Evolutionary conservation across 345 rosid species (phyloP), one percentile per base, ranked within the genome.

Genomic region (Eucalyptus pauciflora): DNA sequence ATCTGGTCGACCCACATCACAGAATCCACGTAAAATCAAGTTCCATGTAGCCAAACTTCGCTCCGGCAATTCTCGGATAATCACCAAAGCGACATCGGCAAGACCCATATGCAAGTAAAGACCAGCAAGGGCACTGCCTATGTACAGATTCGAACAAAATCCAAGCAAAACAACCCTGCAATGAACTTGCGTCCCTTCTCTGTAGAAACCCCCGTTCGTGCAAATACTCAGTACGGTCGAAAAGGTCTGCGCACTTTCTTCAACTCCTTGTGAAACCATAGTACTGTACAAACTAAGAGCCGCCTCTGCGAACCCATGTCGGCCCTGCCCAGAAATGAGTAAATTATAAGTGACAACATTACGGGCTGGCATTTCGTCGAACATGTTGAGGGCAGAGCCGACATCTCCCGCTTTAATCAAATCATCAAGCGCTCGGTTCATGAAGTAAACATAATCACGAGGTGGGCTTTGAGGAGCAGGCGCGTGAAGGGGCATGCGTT

Each of bases 141-240:
- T 81, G 27, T 91, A 94, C 91, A 93, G 24, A 96, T 94, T 96
- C 90, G 89, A 94, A 80, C 51, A 91, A 88, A 93, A 92, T 90
- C 97, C 98, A 12, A 94, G 94, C 33, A 86, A 91, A 86, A 96
- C 54, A 90, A 93, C 95, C 90, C 99, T 95, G 88, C 98, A 92
- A 76, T 95, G 98, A 90, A 93, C 94, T 88, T 95, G 98, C 90
- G 89, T 90, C 69, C 97, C 98, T 92, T 94, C 96, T 88, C 86
- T 87, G 49, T 37, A 86, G 58, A 95, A 92, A 87, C 90, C 91
- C 13, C 81, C 91, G 60, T 90, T 87, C 45, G 91, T 89, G 93
- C 98, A 96, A 71, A 94, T 89, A 91, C 98, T 94, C 80, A 94
- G 60, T 87, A 95, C 95, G 15, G 97, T 94, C 87, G 97, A 94